Percentiles rank a stretch among this genome's conserved stretches.
Conservation (phyloP, 83 land plant genomes). For the Picea engelmannii region DNA sequence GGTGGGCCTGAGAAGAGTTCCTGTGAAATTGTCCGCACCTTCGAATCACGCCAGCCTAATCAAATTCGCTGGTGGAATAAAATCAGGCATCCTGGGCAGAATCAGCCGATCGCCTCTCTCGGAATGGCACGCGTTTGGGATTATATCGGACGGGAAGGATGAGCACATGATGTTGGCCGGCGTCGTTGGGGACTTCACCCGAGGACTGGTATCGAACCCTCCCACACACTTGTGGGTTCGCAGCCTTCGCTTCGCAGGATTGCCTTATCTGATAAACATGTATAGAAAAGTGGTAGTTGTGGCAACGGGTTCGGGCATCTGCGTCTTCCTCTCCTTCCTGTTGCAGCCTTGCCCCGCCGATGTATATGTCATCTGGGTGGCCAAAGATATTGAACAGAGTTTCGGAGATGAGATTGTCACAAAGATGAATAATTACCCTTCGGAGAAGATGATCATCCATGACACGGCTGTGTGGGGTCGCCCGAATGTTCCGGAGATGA, state of each 20-base stretch:
- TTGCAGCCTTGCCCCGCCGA: constrained; percentile 51
- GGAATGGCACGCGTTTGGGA: too few species aligned
- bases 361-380: too few species aligned
- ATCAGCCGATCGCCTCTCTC: background rate
- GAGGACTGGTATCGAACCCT: too few species aligned
- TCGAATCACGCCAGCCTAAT: constrained; percentile 49
- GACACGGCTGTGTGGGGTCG: constrained; percentile 67
- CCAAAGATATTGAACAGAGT: constrained; percentile 29
- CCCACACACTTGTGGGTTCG: too few species aligned
- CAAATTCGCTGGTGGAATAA: constrained; percentile 47
- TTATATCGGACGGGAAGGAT: too few species aligned
- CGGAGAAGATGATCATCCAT: constrained; percentile 16
- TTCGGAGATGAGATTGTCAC: constrained; percentile 53
- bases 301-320: too few species aligned
- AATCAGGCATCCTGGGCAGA: constrained; percentile 44
- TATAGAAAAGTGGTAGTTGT: too few species aligned
- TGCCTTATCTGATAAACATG: too few species aligned
- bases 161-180: too few species aligned
- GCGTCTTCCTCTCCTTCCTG: constrained; percentile 38
- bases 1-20: constrained; percentile 43
- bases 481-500: constrained; percentile 35
- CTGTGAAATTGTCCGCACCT: constrained; percentile 32
- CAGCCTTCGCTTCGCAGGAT: too few species aligned
- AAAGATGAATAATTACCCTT: constrained; percentile 29
- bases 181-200: too few species aligned